Base-by-base conservation (phyloP, 306 rosid species). In the Malus sieversii region DNA sequence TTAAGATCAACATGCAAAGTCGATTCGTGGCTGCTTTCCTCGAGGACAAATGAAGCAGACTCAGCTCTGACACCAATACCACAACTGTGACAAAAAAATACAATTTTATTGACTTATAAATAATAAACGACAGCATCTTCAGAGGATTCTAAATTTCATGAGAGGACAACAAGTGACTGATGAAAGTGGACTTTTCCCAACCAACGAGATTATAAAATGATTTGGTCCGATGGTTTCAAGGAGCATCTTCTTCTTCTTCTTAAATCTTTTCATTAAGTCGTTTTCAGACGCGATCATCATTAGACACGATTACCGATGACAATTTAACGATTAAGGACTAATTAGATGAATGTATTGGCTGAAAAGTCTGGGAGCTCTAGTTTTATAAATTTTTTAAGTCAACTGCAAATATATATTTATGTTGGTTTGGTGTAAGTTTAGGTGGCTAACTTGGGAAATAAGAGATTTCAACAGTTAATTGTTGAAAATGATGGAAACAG, bases 51-150 rank as follows among this genome's bases (percentile, higher is more conserved):
- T 38, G 23, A 44, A 77, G 68, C 48, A 74, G 63, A 30, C 75
- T 72, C 79, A 63, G 78, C 81, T 60, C 67, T 82, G 78, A 72
- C 83, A 79, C 79, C 83, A 45, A 23, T 72, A 10, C 25, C 75
- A 18, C 8, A 4, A 57, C 20, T 0, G 60, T 65, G 72, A 44
- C 40, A 25, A 10, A 59, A 27, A 27, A 19, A 3, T 33, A 22
- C 8, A 74, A 48, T 65, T 74, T 73, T 61, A 48, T 70, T 53
- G 73, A 25, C 65, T 48, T 15, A 5, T 15, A 48, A 48, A 48
- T 14, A 15, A 12, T 22, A 35, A 52, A 35, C 4, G 20, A 67
- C 16, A 52, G 10, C 32, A 27, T 52, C 52, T 27, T 2, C 3
- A 1, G 74, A 15, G 63, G 63, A 52, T 70, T 48, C 13, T 48